Base-by-base conservation (phyloP, 257 asterid species). In the Scutellaria baicalensis region DNA sequence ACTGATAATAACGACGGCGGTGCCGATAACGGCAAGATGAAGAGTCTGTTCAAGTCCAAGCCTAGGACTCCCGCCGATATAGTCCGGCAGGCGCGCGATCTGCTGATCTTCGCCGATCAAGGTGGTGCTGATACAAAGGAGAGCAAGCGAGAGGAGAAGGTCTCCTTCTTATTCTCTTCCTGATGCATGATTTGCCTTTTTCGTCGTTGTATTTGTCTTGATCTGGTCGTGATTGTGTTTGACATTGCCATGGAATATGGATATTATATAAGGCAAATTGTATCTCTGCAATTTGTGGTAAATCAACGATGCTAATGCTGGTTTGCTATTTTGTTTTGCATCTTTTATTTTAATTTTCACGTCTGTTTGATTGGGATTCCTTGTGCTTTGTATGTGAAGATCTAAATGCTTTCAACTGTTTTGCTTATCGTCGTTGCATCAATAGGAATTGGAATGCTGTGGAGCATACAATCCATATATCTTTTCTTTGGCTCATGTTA, bases 81-180 rank as follows among this genome's bases (percentile, higher is more conserved):
- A 64, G 99, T 94, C 57, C 84, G 97, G 9, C 96, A 81, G 70
- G 70, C 97, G 11, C 95, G 99, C 42, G 97, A 94, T 76, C 92
- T 91, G 35, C 99, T 94, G 77, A 51, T 88, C 58, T 81, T 79
- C 13, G 75, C 50, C 10, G 93, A 91, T 68, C 83, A 79, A 7
- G 78, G 80, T 17, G 82, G 52, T 13, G 61, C 77, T 9, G 96
- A 91, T 45, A 54, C 80, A 33, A 88, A 88, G 70, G 99, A 89
- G 69, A 78, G 78, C 80, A 93, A 94, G 72, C 96, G 95, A 23
- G 97, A 91, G 2, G 99, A 91, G 35, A 91, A 91, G 96, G 96
- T 92, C 45, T 31, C 36, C 1, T 17, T 6, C 14, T 33, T 18
- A 0, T 9, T 13, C 1, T 21, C 3, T 1, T 21, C 3, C 35